Conservation (phyloP, 2,329 filamentous ascomycete genomes). For the Monosporascus sp. region DNA sequence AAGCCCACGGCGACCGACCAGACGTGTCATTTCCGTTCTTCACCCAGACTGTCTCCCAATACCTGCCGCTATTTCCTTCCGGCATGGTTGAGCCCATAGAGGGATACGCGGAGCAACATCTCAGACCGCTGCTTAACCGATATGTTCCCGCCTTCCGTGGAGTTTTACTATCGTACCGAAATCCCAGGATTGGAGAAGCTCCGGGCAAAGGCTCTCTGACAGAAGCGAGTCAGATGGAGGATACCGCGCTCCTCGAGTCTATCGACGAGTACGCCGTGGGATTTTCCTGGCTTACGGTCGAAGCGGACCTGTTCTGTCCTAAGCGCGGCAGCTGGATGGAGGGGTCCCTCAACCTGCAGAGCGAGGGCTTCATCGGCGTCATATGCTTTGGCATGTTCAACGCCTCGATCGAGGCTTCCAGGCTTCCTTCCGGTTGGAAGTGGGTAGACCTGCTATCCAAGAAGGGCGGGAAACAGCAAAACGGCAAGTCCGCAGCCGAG, state of each 20-base stretch:
- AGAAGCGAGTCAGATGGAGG: constrained; percentile 39
- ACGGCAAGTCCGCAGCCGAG: constrained; percentile 12
- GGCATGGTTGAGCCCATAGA: constrained; percentile 66
- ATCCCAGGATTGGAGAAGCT: constrained; percentile 59
- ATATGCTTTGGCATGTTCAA: constrained; percentile 92
- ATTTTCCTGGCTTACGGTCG: constrained; percentile 83
- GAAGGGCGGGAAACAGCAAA: constrained; percentile 6
- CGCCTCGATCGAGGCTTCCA: constrained; percentile 71
- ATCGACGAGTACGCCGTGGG: constrained; percentile 80
- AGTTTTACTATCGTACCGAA: constrained; percentile 69
- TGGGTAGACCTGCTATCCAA: constrained; percentile 62
- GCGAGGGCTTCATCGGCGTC: constrained; percentile 81
- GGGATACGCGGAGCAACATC: constrained; percentile 66
- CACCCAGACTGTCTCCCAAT: constrained; percentile 74
- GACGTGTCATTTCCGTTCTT: constrained; percentile 63
- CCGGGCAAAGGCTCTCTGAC: constrained; percentile 46
- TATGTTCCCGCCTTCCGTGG: constrained; percentile 70
- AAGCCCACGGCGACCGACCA: constrained; percentile 31
- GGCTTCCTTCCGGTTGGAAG: constrained; percentile 72
- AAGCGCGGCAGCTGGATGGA: constrained; percentile 68
- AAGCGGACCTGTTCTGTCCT: constrained; percentile 79
- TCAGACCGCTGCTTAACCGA: constrained; percentile 68
- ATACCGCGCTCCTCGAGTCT: constrained; percentile 43
- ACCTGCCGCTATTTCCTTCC: constrained; percentile 67
- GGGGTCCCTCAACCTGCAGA: constrained; percentile 79